Percentiles rank a stretch among this genome's conserved stretches.
These are phyloP conservation scores for Tylopilus balloui DNA, from an alignment of 768 basidiomycete genomes.

Conservation along the genomic window DNA sequence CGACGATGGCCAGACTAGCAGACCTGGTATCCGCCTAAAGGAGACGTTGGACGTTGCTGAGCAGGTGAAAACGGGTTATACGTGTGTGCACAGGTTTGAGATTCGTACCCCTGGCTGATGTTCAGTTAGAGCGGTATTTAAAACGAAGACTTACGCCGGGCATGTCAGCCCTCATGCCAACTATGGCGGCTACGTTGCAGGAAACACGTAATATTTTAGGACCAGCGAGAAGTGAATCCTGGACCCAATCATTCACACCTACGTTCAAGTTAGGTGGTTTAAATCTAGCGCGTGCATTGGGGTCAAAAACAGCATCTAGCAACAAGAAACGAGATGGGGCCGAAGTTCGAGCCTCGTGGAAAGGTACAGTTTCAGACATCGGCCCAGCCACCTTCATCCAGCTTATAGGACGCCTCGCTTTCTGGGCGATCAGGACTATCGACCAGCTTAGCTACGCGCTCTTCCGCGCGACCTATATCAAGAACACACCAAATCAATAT, in stretches of 20 bases:
- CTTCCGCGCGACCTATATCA: constrained; percentile 72
- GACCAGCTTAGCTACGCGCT: constrained; percentile 86
- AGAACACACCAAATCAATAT: background rate
- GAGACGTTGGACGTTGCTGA: background rate
- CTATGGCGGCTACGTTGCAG: background rate
- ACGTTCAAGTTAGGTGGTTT: background rate
- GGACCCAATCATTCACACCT: background rate
- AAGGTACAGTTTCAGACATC: constrained; percentile 53
- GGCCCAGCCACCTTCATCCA: constrained; percentile 88
- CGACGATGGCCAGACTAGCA: background rate
- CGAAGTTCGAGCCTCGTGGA: background rate
- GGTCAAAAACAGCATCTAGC: background rate
- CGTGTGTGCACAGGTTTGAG: background rate
- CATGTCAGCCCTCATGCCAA: background rate
- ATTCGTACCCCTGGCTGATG: background rate
- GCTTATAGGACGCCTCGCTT: constrained; percentile 87
- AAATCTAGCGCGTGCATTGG: background rate
- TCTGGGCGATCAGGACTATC: constrained; percentile 88
- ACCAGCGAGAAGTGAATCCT: background rate
- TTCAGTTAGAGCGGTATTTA: background rate
- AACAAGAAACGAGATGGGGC: background rate
- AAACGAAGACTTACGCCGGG: background rate
- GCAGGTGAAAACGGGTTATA: background rate
- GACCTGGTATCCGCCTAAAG: background rate
- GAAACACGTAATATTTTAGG: background rate